Evolutionary conservation across 495 filamentous ascomycete species (phyloP), one percentile per base, ranked within the genome.

Genomic region (Xeromyces bisporus): DNA sequence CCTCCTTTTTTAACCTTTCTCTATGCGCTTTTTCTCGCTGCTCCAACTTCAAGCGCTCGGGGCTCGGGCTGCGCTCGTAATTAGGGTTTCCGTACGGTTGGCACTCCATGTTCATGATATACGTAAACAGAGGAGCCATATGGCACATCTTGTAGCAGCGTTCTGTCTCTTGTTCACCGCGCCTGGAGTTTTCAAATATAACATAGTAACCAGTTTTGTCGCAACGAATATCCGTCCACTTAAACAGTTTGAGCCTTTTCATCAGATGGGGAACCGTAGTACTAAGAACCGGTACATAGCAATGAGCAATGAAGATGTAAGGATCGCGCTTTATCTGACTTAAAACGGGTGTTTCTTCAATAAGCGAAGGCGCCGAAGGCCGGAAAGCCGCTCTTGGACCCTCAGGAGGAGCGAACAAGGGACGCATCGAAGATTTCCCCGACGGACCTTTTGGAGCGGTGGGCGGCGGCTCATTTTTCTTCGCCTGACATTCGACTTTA

Each of bases 191-290:
- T 28, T 77, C 73, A 42, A 96, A 99, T 18, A 80, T 64, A 40
- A 96, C 74, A 49, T 82, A 96, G 54, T 93, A 99, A 0, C 89
- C 89, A 6, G 70, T 76, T 29, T 66, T 69, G 46, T 99, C 89
- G 27, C 72, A 73, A 24, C 81, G 66, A 31, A 96, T 77, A 31
- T 79, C 68, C 33, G 76, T 75, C 51, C 81, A 78, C 31, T 67
- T 54, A 47, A 74, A 92, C 10, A 71, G 65, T 47, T 82, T 84
- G 17, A 96, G 59, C 14, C 86, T 72, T 51, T 83, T 86, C 52
- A 77, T 77, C 52, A 99, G 60, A 52, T 99, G 89, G 2, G 71
- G 66, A 26, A 93, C 66, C 2, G 85, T 93, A 2, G 79, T 68
- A 5, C 66, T 62, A 46, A 91, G 72, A n/a, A 89, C 80, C 11